phyloP scores from a whole-genome alignment of 2,329 filamentous ascomycete genomes.

The Cadophora sp. region DNA sequence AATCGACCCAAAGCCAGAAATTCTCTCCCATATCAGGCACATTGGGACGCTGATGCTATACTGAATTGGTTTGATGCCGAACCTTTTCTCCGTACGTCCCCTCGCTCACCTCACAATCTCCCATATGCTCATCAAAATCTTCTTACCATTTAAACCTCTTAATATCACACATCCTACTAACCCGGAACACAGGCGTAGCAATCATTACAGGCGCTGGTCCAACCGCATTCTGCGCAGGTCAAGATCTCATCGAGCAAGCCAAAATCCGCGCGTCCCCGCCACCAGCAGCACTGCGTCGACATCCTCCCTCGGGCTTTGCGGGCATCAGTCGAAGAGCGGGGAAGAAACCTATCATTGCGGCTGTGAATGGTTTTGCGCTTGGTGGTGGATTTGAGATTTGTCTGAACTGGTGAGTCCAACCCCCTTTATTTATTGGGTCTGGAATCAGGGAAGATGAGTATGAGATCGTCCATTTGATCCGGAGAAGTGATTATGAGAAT shows the following conservation, averaged over 20 bases:
- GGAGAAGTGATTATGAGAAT: not conserved
- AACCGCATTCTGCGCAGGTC: constrained; percentile 71
- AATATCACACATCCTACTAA: not conserved
- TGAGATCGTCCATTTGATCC: not conserved
- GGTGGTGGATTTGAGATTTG: constrained; percentile 79
- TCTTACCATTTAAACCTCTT: not conserved
- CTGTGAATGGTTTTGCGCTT: constrained; percentile 78
- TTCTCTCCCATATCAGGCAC: constrained; percentile 49
- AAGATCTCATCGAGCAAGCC: constrained; percentile 69
- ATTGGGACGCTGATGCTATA: constrained; percentile 51
- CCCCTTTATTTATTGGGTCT: not conserved
- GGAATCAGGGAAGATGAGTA: not conserved
- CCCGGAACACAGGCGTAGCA: constrained; percentile 51
- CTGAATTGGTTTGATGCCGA: constrained; percentile 68
- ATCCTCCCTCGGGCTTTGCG: constrained; percentile 60
- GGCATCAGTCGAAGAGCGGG: constrained; percentile 71
- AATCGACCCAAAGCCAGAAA: constrained; percentile 57
- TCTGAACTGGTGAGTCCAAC: constrained; percentile 54
- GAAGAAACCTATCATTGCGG: constrained; percentile 77
- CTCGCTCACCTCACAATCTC: not conserved
- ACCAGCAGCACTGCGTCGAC: constrained; percentile 39
- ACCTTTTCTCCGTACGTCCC: constrained; percentile 50
- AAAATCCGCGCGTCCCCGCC: constrained; percentile 47
- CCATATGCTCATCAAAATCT: not conserved
- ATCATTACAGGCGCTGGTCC: constrained; percentile 68